Evolutionary conservation across 768 basidiomycete species (phyloP), one percentile per base, ranked within the genome.

Genomic region (Leccinum aurantiacum): DNA sequence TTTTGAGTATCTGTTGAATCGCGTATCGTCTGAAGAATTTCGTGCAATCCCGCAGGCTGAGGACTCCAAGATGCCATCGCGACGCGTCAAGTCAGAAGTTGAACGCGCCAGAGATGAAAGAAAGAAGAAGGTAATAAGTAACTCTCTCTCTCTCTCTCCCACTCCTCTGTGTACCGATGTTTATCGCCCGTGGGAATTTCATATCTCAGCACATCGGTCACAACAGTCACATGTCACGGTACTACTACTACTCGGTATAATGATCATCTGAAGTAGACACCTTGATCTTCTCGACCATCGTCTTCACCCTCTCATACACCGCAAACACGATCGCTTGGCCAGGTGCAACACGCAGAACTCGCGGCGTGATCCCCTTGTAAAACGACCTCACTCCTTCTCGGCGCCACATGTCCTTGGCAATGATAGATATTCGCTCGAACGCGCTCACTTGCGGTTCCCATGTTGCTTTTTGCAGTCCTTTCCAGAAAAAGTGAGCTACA

Each of bases 311-410:
- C 77, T 99, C 96, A 69, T 98, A 98, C 27, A 99, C 96, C 13
- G 96, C 93, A 69, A 98, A 98, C 37, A 98, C 96, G 65, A 98
- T 91, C 2, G 95, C 95, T 73, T 93, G 93, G 1, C 96, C 97
- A 8, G 97, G 97, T 2, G 97, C 97, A 49, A 99, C 97, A 56
- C 97, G 86, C 67, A 97, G 79, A 37, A 99, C 95, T 22, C 97
- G 84, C 37, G 97, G 97, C 0, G 95, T 98, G 72, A 99, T 98
- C 19, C 97, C 97, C 79, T 97, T 98, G 80, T 98, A 98, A 77
- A 99, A 98, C 56, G 95, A 93, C 48, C 76, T 76, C 15, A 89
- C 78, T 6, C 97, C 97, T 75, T 99, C 97, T 65, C 84, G 81
- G 61, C 80, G 84, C 89, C 94, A 98, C 94, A 98, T 97, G 51